Evolutionary conservation across 805 yeast genomes (phyloP), one percentile per base, ranked within the genome.

Genomic region (Starmerella gropengiesseri): DNA sequence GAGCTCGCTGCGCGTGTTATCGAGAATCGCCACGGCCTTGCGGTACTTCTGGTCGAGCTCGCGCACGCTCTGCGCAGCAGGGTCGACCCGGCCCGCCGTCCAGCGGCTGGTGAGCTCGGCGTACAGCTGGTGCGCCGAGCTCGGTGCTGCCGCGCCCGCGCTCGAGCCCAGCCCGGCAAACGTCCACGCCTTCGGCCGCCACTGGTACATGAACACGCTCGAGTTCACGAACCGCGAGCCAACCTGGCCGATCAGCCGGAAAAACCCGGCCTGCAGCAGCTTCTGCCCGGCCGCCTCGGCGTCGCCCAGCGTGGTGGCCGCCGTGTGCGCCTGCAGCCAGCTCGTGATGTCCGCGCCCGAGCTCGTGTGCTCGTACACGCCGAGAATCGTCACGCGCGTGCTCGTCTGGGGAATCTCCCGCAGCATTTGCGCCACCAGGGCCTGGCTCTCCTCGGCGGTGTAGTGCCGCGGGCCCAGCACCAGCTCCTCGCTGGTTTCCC

Each of bases 281-380:
- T 74, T 81, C 56, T 81, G 91, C 16, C 94, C 94, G 56, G 80
- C 73, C 11, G 53, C 54, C 60, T 84, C 95, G 8, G 83, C 81
- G 48, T 67, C 68, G 16, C 71, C 78, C 23, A 76, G 59, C 47
- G 71, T 64, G 4, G 53, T 40, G 11, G 67, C 60, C 11, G 66
- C 64, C 31, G 74, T 57, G 50, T 70, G 67, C 37, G 64, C 65
- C 47, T 69, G 69, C 14, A 79, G 55, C 81, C 82, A 78, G 37
- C 68, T 68, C 2, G 77, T 71, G 31, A 81, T 75, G 5, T 68
- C 64, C 16, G 75, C 67, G 1, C 91, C 91, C 3, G 75, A 65
- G 11, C 76, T 70, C 2, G 75, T 77, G 53, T 75, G 69, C 31
- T 70, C 69, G 56, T 80, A 81, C 2, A 77, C 71, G 12, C 86